phyloP scores from a whole-genome alignment of 208 protist genomes.

The Novymonas esmeraldas region DNA sequence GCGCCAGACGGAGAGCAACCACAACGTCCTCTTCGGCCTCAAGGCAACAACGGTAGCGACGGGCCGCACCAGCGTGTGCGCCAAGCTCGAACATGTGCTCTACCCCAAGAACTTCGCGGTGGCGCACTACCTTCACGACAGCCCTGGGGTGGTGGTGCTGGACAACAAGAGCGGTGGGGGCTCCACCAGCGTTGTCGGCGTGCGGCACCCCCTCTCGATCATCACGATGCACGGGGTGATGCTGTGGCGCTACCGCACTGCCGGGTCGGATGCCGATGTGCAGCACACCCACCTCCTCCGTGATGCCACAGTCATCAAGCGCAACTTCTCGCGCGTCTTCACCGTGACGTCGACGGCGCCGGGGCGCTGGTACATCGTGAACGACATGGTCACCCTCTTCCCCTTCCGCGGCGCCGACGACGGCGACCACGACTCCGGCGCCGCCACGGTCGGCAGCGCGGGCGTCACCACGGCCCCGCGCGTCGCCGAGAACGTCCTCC shows the following conservation, averaged over 20 bases:
- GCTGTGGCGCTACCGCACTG: constrained; percentile 63
- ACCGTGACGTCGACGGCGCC: constrained; percentile 47
- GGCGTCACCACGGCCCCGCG: constrained; percentile 4
- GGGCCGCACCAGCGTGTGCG: constrained; percentile 84
- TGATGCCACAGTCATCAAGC: constrained; percentile 60
- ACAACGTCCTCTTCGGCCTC: constrained; percentile 74
- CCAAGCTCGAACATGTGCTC: constrained; percentile 79
- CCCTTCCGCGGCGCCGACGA: constrained; percentile 43
- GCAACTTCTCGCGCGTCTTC: constrained; percentile 78
- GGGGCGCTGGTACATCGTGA: constrained; percentile 73
- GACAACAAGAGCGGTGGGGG: constrained; percentile 68
- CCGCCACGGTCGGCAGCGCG: neutral
- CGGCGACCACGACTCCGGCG: constrained; percentile 1
- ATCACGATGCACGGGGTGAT: constrained; percentile 86
- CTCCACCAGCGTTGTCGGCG: constrained; percentile 35
- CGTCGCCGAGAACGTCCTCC: constrained; percentile 35
- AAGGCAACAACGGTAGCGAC: constrained; percentile 66
- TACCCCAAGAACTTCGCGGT: constrained; percentile 80
- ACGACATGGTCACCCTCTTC: constrained; percentile 84
- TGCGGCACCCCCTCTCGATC: constrained; percentile 72
- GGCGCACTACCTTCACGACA: constrained; percentile 71
- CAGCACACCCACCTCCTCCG: constrained; percentile 18
- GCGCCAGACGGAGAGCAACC: constrained; percentile 83
- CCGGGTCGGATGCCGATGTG: constrained; percentile 25
- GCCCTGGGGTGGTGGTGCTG: constrained; percentile 61